These are phyloP conservation scores for Paramarasmius palmivorus DNA, from an alignment of 1,284 basidiomycete genomes.

Conservation along the genomic window DNA sequence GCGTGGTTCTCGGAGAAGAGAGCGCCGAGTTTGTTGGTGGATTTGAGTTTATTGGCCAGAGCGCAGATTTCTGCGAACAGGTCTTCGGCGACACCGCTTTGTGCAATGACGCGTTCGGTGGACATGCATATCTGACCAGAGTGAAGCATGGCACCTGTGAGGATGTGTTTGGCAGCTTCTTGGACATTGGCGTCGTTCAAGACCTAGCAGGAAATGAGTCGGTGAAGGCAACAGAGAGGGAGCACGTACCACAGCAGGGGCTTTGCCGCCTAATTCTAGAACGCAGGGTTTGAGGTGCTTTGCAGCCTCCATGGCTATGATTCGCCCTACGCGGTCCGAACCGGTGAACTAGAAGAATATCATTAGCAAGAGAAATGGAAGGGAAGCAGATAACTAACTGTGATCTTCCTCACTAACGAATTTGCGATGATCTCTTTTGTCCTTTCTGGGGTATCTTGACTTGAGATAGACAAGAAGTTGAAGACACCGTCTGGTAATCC, in stretches of 20 bases:
- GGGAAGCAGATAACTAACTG: conserved; percentile 26
- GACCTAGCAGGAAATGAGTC: conserved; percentile 27
- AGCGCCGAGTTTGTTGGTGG: conserved; percentile 31
- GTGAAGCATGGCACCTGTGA: conserved; percentile 60
- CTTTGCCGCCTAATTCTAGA: conserved; percentile 76
- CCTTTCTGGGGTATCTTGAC: conserved; percentile 42
- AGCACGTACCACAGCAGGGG: conserved; percentile 59
- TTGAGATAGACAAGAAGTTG: conserved; percentile 56
- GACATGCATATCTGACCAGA: conserved; percentile 76
- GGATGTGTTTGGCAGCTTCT: conserved; percentile 55
- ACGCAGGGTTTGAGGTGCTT: conserved; percentile 75
- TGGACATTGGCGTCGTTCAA: conserved; percentile 62
- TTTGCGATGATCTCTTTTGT: conserved; percentile 58
- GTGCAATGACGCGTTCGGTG: conserved; percentile 66
- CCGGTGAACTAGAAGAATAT: conserved; percentile 60
- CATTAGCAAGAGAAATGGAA: conserved; percentile 2
- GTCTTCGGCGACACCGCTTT: conserved; percentile 36
- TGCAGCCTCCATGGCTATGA: conserved; percentile 72
- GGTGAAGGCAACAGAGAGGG: conserved; percentile 1
- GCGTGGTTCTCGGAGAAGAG: conserved; percentile 55
- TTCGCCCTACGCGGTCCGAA: conserved; percentile 66
- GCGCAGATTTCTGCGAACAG: conserved; percentile 36
- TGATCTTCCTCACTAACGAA: conserved; percentile 48
- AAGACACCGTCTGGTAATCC: conserved; percentile 64
- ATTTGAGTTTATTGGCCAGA: conserved; percentile 33